Base-by-base conservation (phyloP, 345 rosid species). In the Euphorbia lathyris region DNA sequence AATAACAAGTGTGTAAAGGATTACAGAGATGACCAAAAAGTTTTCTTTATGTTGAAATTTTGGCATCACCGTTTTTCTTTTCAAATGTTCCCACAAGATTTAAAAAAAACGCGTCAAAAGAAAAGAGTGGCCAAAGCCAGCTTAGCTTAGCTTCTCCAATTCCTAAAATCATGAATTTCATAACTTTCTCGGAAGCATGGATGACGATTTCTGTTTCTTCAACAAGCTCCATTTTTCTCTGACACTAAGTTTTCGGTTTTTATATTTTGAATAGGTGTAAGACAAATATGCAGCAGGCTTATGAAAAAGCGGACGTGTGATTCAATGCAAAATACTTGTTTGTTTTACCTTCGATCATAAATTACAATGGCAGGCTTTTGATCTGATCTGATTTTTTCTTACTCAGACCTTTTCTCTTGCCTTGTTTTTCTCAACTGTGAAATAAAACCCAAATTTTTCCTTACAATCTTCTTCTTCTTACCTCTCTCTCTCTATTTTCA, bases 381-480 rank as follows among this genome's bases (percentile, higher is more conserved):
- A 52, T 66, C 7, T 50, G 30, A 52, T 66, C 7, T 63, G 32
- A 50, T 50, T 65, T 32, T 22, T 60, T 53, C 40, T 27, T 25
- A 7, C 57, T 27, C 63, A 66, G 83, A 74, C 78, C 76, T 64
- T 43, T 74, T 80, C 78, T 53, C 38, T 70, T 45, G 83, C 83
- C 83, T 76, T 56, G 4, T 63, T 73, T 76, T 58, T 71, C 80
- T 76, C 75, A 23, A 6, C 36, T 3, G 63, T 58, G 67, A 9
- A 52, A 55, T 43, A 66, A 59, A 55, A 58, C 68, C 57, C 56
- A 52, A 34, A 34, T 58, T n/a, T 34, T 42, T 53, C 23, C 52
- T 14, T 7, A 29, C 42, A 3, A 43, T 22, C 66, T 40, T 52
- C 61, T 61, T 5, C 9, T 58, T 50, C 9, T 58, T 32, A 17